A percentile compares a stretch with the other conserved stretches of the same genome.
Evolutionary conservation across 2,329 filamentous ascomycete species (phyloP).

Genomic region (Colletotrichum sp.): DNA sequence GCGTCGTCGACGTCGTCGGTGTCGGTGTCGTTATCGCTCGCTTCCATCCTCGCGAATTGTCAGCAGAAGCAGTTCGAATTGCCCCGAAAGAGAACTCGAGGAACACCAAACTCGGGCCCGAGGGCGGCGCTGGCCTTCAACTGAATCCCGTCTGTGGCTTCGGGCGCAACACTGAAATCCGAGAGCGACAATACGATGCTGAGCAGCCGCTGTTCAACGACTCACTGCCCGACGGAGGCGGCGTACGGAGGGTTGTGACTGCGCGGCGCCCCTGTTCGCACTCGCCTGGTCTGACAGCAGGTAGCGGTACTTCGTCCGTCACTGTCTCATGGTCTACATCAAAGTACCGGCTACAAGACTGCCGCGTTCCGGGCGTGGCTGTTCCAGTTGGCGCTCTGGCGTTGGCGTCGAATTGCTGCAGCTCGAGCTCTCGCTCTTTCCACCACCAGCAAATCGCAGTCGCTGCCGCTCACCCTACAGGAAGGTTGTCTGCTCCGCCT

Average conservation of each 20-base stretch:
- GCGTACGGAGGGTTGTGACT: not conserved
- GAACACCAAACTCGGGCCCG: not conserved
- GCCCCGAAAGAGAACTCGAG: not conserved
- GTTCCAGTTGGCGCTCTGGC: constrained; percentile 10
- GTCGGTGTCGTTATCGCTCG: not conserved
- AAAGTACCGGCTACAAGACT: not conserved
- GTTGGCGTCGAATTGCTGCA: not conserved
- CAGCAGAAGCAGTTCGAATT: not conserved
- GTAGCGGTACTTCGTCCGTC: not conserved
- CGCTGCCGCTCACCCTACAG: not conserved
- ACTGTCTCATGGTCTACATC: fast-evolving
- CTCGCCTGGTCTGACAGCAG: not conserved
- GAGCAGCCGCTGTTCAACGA: not conserved
- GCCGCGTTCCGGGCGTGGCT: not conserved
- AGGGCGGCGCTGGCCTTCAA: not conserved
- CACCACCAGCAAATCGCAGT: constrained; percentile 12
- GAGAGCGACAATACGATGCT: not conserved
- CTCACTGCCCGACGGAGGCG: constrained; percentile 2
- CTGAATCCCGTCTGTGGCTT: not conserved
- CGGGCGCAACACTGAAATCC: not conserved
- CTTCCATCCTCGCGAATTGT: not conserved
- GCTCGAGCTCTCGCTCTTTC: not conserved
- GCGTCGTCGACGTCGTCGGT: not conserved
- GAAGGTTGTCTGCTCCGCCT: constrained; percentile 12
- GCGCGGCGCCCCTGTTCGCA: not conserved